Evolutionary conservation across 1,284 basidiomycete genomes (phyloP).

Genomic region (Tremellales sp.): DNA sequence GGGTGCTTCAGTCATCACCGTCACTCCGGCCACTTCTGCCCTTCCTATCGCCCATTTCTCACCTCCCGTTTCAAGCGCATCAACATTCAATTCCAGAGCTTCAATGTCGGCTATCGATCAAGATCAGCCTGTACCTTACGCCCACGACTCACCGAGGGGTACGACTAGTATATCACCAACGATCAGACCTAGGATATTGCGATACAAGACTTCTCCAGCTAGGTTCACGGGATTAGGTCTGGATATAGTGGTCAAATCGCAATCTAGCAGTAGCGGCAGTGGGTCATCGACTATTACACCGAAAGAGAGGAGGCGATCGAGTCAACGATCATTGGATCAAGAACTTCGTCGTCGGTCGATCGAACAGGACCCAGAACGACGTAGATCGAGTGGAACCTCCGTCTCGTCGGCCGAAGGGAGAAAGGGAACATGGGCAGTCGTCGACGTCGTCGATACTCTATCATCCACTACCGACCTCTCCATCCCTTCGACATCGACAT

Average conservation of each 20-base stretch:
- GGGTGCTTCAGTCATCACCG: background rate
- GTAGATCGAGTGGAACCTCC: background rate
- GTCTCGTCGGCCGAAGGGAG: slow-evolving; percentile 6
- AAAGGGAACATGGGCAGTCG: slow-evolving; percentile 16
- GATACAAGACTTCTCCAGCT: slow-evolving; percentile 28
- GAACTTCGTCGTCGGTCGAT: background rate
- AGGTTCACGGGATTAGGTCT: slow-evolving; percentile 20
- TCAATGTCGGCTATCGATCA: background rate
- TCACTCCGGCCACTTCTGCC: background rate
- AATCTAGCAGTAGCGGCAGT: slow-evolving; percentile 5
- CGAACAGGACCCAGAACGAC: background rate
- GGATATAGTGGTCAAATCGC: slow-evolving; percentile 14
- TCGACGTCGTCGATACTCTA: slow-evolving; percentile 25
- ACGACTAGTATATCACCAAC: background rate
- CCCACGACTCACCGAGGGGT: slow-evolving; percentile 2
- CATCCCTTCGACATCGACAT: background rate
- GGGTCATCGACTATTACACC: slow-evolving; percentile 1
- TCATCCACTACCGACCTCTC: slow-evolving; percentile 9
- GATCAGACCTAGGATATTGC: slow-evolving; percentile 14
- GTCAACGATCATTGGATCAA: too few species aligned
- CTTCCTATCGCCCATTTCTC: background rate
- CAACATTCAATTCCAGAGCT: background rate
- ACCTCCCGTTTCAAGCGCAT: background rate
- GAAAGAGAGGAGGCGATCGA: background rate
- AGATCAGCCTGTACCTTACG: background rate